Conservation (phyloP, 192 early-diverging fungal species). For the Coemansia sp. region DNA sequence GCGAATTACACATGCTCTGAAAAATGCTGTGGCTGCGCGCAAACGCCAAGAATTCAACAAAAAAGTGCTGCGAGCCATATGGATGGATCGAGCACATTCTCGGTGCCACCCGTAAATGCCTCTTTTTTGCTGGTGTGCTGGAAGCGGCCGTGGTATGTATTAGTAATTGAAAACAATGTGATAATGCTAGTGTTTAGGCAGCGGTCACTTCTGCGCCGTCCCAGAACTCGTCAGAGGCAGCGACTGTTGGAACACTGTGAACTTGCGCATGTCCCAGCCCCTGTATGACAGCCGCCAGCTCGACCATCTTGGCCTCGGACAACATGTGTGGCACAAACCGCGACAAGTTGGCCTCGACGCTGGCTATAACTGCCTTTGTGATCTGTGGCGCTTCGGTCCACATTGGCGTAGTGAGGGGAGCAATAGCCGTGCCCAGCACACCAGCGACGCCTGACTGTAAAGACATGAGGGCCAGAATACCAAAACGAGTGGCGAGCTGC, state of each 20-base stretch:
- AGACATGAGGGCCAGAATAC: background rate
- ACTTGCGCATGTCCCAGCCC: background rate
- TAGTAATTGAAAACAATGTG: background rate
- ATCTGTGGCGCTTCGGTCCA: background rate
- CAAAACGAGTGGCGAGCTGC: background rate
- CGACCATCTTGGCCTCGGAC: constrained; percentile 9
- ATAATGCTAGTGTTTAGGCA: background rate
- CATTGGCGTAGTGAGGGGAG: background rate
- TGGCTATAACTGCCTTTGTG: constrained; percentile 11
- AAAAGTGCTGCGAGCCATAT: too few relatives aligned
- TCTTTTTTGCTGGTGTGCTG: too few relatives aligned
- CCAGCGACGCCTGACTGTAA: background rate
- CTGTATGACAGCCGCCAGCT: constrained; percentile 5
- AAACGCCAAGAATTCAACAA: too few relatives aligned
- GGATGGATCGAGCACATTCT: too few relatives aligned
- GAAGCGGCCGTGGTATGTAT: background rate
- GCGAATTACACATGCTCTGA: background rate
- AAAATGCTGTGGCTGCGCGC: too few relatives aligned
- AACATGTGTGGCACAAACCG: constrained; percentile 27
- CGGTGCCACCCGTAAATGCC: too few relatives aligned
- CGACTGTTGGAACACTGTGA: background rate
- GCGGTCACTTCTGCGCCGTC: background rate
- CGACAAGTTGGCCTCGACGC: constrained; percentile 37
- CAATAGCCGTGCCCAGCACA: background rate
- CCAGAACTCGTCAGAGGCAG: background rate